Evolutionary conservation across 169 alveolate genomes (phyloP).

Genomic region (Plasmodium gallinaceum): DNA sequence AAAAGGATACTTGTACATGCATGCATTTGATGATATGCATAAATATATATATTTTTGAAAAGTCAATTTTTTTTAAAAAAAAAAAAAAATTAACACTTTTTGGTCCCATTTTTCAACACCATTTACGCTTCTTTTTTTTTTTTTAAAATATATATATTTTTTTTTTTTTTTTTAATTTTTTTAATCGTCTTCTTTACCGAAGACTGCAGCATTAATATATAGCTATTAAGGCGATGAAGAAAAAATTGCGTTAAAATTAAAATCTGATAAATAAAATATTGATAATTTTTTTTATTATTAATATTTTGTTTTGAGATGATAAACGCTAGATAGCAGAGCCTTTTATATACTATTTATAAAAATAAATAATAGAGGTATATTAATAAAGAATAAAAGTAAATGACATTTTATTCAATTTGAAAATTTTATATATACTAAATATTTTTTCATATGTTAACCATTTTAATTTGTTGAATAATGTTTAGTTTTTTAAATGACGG

Average conservation of each 20-base stretch:
- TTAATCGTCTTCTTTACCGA: constrained; percentile 77
- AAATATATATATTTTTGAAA: not conserved
- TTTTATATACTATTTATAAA: constrained; percentile 9
- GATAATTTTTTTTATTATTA: constrained; percentile 46
- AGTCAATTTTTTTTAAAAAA: not conserved
- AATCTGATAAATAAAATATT: constrained; percentile 71
- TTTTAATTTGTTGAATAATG: no score
- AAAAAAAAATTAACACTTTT: constrained; percentile 52
- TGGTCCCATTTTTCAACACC: constrained; percentile 47
- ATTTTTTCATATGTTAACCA: no score
- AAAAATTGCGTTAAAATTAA: constrained; percentile 66
- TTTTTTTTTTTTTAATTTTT: constrained; percentile 36
- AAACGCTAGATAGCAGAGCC: constrained; percentile 78
- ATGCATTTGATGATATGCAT: not conserved
- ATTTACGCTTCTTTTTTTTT: constrained; percentile 25
- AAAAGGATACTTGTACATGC: not conserved
- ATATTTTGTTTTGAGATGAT: constrained; percentile 63
- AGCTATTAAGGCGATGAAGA: constrained; percentile 77
- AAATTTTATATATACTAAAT: no score
- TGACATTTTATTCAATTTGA: no score
- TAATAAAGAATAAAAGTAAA: not conserved
- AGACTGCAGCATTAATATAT: constrained; percentile 78
- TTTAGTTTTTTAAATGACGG: no score
- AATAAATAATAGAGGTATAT: constrained; percentile 1
- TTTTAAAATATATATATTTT: constrained; percentile 58